Evolutionary conservation across 129 eudicot genomes (phyloP).

Genomic region (Ambrosia artemisiifolia): DNA sequence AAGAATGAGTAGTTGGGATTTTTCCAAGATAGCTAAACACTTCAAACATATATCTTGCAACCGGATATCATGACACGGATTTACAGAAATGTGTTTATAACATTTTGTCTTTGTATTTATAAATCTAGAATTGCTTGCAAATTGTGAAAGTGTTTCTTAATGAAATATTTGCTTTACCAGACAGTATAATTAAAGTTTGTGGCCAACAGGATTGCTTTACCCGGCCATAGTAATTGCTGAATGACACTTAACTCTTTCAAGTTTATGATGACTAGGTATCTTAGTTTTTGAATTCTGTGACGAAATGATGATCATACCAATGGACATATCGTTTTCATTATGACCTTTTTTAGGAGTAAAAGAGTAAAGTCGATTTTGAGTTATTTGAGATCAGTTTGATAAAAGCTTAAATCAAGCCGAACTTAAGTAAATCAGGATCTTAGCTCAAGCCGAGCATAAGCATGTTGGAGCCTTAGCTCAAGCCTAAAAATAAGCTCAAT

Average conservation of each 20-base stretch:
- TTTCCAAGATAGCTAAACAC: neutral
- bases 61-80: neutral
- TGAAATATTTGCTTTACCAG: neutral
- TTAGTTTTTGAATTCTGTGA: neutral
- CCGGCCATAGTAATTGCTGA: neutral
- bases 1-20: neutral
- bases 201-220: conserved; percentile 7
- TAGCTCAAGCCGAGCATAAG: too few relatives aligned
- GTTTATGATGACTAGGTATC: neutral
- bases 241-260: neutral
- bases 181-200: neutral
- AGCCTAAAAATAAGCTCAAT: too few relatives aligned
- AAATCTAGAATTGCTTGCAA: neutral
- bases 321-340: too few relatives aligned
- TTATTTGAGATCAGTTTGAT: too few relatives aligned
- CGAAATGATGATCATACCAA: neutral
- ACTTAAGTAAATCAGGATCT: too few relatives aligned
- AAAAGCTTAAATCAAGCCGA: too few relatives aligned
- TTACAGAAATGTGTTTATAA: neutral
- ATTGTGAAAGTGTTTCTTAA: neutral
- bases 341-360: too few relatives aligned
- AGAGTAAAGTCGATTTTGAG: too few relatives aligned
- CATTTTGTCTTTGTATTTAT: neutral
- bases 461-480: too few relatives aligned
- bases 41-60: neutral